phyloP scores from a whole-genome alignment of 176 grass and related monocot species.

The Triticum timopheevii region DNA sequence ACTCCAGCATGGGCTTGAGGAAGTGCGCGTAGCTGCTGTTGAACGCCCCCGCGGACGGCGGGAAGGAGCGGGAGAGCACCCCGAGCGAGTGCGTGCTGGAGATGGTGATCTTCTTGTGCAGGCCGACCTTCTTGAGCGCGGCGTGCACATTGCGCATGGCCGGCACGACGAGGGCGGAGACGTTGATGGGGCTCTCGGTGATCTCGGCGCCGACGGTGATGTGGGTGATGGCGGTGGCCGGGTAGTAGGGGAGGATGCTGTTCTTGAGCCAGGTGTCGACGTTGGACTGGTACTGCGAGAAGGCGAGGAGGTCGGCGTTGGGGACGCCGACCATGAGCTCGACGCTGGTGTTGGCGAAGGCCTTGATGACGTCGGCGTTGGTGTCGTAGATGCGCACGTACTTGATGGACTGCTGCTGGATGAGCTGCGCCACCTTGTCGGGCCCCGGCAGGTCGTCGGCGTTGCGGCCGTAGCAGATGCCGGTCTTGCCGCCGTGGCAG shows the following conservation, averaged over 20 bases:
- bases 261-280: constrained; percentile 98
- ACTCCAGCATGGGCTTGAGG: constrained; percentile 93
- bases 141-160: constrained; percentile 89
- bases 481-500: constrained; percentile 68
- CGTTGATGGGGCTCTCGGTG: constrained; percentile 71
- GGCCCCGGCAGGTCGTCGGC: constrained; percentile 89
- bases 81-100: constrained; percentile 95
- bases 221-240: constrained; percentile 72
- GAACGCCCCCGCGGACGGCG: constrained; percentile 85
- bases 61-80: constrained; percentile 82
- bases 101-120: constrained; percentile 94
- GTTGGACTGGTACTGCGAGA: constrained; percentile 98
- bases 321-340: constrained; percentile 96
- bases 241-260: constrained; percentile 91
- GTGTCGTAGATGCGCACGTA: constrained; percentile 93
- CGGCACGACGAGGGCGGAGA: constrained; percentile 70
- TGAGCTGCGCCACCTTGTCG: constrained; percentile 78
- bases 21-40: constrained; percentile 92
- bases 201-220: constrained; percentile 95
- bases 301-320: constrained; percentile 93
- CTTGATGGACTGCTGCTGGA: constrained; percentile 78
- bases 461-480: constrained; percentile 90
- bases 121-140: constrained; percentile 74
- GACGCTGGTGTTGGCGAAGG: constrained; percentile 87
- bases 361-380: constrained; percentile 88